Base-by-base conservation (phyloP, 2,329 filamentous ascomycete genomes). In the Hymenoscyphus albidus region DNA sequence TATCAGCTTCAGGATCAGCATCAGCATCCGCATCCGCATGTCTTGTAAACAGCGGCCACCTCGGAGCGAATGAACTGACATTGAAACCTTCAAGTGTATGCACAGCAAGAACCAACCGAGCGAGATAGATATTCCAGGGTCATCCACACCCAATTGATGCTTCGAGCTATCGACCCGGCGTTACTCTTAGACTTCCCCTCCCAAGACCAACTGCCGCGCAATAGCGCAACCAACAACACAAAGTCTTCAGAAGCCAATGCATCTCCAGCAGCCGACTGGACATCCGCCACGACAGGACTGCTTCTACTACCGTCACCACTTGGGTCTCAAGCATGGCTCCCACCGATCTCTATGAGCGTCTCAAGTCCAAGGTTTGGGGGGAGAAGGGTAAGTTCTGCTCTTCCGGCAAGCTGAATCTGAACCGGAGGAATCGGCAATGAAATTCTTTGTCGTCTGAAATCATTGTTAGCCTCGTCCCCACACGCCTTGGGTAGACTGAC, bases 351-450 rank as follows among this genome's bases (percentile, higher is more conserved):
- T 70, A 68, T 61, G 42, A 59, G 42, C 69, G 70, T 60, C 55
- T 74, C 18, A 73, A 71, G 61, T 67, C 69, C 13, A 70, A 69
- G 42, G 70, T 69, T 35, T 65, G 64, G 3, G 67, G 68, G 12
- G 68, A 70, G 60, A 70, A 68, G 57, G 70, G 72, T 74, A 22
- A 64, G 70, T 68, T 14, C 39, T 48, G 58, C 38, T 27, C 39
- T 35, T 3, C 14, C 16, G 44, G n/a, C 44, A 35, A 35, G 3
- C 35, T 10, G 6, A 35, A 6, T 10, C 9, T 6, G 35, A 35
- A 35, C 9, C 35, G 35, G 35, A 27, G 27, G 27, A 27, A 27
- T 27, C 27, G 27, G 27, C 27, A 27, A 27, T 44, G 42, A 48
- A 51, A 27, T 51, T 9, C 35, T 35, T 35, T 35, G 35, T 35